Evolutionary conservation across 2,329 filamentous ascomycete genomes (phyloP).

Genomic region (Graphilbum ipis-grandicollis): DNA sequence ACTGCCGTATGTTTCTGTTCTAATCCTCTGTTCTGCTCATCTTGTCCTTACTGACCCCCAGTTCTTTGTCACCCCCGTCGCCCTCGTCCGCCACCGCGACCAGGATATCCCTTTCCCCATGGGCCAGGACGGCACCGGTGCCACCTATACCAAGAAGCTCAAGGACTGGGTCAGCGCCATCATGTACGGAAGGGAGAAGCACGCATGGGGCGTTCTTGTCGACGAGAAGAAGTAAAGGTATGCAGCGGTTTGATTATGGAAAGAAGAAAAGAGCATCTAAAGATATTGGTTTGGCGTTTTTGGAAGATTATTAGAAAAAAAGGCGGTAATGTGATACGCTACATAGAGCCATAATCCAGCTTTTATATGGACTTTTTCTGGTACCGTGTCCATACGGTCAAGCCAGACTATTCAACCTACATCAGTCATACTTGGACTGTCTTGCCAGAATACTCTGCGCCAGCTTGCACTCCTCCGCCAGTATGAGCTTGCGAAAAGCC

Average conservation of each 20-base stretch:
- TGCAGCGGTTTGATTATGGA: constrained; percentile 49
- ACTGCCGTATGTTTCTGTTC: constrained; percentile 49
- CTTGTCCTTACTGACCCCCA: constrained; percentile 15
- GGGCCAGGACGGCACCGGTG: constrained; percentile 33
- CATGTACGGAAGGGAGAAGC: constrained; percentile 54
- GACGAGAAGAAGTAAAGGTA: constrained; percentile 24
- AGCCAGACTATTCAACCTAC: not conserved
- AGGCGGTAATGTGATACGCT: too few species aligned
- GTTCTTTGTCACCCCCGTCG: constrained; percentile 56
- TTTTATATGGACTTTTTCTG: not conserved
- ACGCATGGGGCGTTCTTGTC: constrained; percentile 54
- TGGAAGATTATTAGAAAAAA: too few species aligned
- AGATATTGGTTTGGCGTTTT: too few species aligned
- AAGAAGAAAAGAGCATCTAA: constrained; percentile 8
- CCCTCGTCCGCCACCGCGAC: constrained; percentile 49
- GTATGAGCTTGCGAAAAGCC: constrained; percentile 8
- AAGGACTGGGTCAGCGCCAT: constrained; percentile 54
- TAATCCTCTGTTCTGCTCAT: not conserved
- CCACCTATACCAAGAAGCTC: constrained; percentile 39
- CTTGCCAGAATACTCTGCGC: constrained; percentile 9
- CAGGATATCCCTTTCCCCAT: constrained; percentile 45
- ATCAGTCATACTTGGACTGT: constrained; percentile 10
- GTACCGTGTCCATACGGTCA: too few species aligned
- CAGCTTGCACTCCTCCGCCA: constrained; percentile 9
- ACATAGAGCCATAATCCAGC: too few species aligned